Base-by-base conservation (phyloP, 2,329 filamentous ascomycete species). In the Mariannaea elegans region DNA sequence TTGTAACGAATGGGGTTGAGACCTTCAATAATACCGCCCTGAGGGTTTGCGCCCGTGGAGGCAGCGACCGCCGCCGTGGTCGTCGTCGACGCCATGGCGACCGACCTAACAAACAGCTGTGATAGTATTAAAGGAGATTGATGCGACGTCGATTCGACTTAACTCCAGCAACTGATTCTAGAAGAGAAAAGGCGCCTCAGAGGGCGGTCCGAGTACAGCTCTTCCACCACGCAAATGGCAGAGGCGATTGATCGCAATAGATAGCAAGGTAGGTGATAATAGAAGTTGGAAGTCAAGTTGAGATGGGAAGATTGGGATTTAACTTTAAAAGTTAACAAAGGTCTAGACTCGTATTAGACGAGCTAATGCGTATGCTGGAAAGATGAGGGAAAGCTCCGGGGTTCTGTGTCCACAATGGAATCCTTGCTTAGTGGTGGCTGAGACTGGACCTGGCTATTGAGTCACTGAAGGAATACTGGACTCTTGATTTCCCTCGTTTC, bases 1-100 rank as follows among this genome's bases (percentile, higher is more conserved):
- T 90, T 87, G 77, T 90, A 93, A 27, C 83, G 72, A 27, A 89
- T 82, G 1, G 91, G 91, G 64, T 92, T 88, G 51, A 84, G 78
- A 41, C 88, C 88, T 65, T 93, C 90, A 41, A 94, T 80, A 60
- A 94, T 85, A 63, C 91, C 91, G 54, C 80, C 81, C 64, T 83
- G 81, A 8, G 79, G 72, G 18, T 75, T 53, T 1, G 73, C 77
- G 48, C 75, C 73, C 3, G 75, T 69, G 31, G 73, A 68, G 16
- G 74, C 62, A 10, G 71, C 68, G 7, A 70, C 65, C 14, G 72
- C 68, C 29, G 71, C 63, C 18, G 73, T 66, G 18, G 68, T 64
- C 14, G 67, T 65, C n/a, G 65, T 51, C 24, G 64, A 52, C 27
- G 67, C 59, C 63, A 66, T 64, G 64, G 51, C 45, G 57, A 49